Base-by-base conservation (phyloP, 805 yeast genomes). In the Ogataea kodamae region DNA sequence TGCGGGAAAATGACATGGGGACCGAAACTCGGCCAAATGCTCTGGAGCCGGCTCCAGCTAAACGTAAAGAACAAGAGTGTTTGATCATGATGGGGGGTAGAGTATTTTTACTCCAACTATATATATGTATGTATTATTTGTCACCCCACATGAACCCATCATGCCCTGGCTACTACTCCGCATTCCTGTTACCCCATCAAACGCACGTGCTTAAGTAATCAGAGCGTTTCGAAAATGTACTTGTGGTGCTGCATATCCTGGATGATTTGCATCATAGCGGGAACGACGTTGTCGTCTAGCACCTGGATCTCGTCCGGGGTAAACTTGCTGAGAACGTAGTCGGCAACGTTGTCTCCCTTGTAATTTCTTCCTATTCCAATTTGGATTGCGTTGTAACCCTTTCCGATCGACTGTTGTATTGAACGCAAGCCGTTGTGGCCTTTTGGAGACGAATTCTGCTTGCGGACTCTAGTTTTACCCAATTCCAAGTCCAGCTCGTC, bases 381-480 rank as follows among this genome's bases (percentile, higher is more conserved):
- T 11, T 81, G 74, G 9, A 88, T 52, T 31, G 85, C 74, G n/a
- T 74, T 67, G 50, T 79, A 85, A 11, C 64, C 67, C 21, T 66
- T 64, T 0, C 80, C 79, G 22, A 71, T 54, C 14, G 39, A 25
- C 5, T 55, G 44, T 26, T 69, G 70, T 3, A 89, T 69, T 24
- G 81, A 74, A 41, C 70, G 70, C 17, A 89, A 64, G 0, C 96
- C 97, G 51, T 86, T 87, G 50, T 89, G 97, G 0, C 96, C 96
- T 27, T 92, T 65, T 10, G 78, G 68, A 25, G 85, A 73, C 0
- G 81, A 66, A 1, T 75, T 72, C 9, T 76, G 78, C 11, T 61
- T 64, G 28, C 90, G 65, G 1, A 81, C 54, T 48, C 81, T 81
- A 13, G 78, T 63, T 33, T 74, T 72, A 0, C 97, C 96, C 3